Conservation (phyloP, 345 rosid species). For the Barbarea vulgaris region DNA sequence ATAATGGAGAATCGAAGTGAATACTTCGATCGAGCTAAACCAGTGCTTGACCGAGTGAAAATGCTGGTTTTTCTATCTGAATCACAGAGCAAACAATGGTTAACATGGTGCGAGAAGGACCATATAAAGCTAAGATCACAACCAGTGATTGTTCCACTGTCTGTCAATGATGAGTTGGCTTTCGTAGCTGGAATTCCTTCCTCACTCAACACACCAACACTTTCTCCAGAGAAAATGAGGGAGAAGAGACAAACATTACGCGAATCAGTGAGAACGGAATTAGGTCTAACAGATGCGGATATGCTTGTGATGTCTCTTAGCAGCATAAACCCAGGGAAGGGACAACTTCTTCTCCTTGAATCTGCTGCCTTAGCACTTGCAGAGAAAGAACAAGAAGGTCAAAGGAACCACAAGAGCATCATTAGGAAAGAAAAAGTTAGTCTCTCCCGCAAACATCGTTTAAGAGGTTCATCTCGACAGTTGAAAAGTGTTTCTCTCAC, state of each 20-base stretch:
- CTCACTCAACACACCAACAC: slow-evolving; percentile 76
- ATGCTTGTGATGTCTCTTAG: slow-evolving; percentile 90
- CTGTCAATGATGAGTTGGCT: slow-evolving; percentile 91
- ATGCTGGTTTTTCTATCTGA: slow-evolving; percentile 81
- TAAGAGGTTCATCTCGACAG: slow-evolving; percentile 59
- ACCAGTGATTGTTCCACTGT: slow-evolving; percentile 76
- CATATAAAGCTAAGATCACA: slow-evolving; percentile 78
- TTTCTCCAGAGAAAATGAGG: slow-evolving; percentile 65
- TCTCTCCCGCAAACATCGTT: slow-evolving; percentile 55
- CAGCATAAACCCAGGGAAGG: slow-evolving; percentile 89
- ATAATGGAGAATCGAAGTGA: slow-evolving; percentile 94
- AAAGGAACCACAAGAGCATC: slow-evolving; percentile 30
- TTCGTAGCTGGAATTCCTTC: slow-evolving; percentile 85
- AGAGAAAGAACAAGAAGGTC: slow-evolving; percentile 36
- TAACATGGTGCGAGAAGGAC: slow-evolving; percentile 83
- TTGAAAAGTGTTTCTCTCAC: slow-evolving; percentile 23
- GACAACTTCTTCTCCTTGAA: slow-evolving; percentile 87
- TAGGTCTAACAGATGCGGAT: slow-evolving; percentile 73
- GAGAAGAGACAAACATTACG: slow-evolving; percentile 67
- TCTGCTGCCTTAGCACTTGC: slow-evolving; percentile 52
- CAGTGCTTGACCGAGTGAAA: slow-evolving; percentile 75
- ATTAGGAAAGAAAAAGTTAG: slow-evolving; percentile 32
- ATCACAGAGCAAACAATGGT: slow-evolving; percentile 80
- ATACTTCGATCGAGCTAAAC: slow-evolving; percentile 83
- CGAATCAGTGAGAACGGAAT: slow-evolving; percentile 65